Evolutionary conservation across 1,139 yeast species (phyloP), one percentile per base, ranked within the genome.

Genomic region (Pneumocystis oryctolagi): DNA sequence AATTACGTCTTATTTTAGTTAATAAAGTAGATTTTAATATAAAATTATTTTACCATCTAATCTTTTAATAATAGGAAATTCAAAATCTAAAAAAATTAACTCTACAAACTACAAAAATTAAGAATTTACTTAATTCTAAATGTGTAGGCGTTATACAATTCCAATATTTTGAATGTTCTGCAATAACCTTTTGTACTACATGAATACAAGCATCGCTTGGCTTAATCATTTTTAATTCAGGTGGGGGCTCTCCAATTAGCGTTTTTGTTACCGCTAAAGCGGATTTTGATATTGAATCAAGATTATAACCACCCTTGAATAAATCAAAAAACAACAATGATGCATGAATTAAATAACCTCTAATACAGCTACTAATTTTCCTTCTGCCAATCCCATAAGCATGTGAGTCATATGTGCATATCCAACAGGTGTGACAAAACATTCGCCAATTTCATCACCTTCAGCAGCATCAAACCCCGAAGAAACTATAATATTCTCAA

Each of bases 401-500:
- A 85, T 80, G 71, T 89, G 96, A 1, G 97, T 88, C 96, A 94
- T 89, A 68, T 89, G 90, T 6, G 96, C 97, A 72, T 92, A 94
- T 20, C 97, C 96, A 58, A 89, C 86, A 1, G 98, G 98, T 0
- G 96, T 82, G 3, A 94, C 95, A 73, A 88, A 95, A 73, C 97
- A 92, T 56, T 94, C 96, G n/a, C 98, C 99, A 68, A 94, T 88
- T 64, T 89, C 85, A 74, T 94, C 99, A 62, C 97, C 98, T 69
- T 88, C 96, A 0, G 99, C 99, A 31, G 98, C 98, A 76, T 92
- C 99, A 71, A 92, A 92, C 0, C 99, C 99, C 0, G 97, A 85
- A 58, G 96, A 88, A 40, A 94, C 61, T 55, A 56, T 5, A 18
- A 47, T n/a, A 34, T 18, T 8, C 8, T 18, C 30, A 18, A 30